These are phyloP conservation scores for Blakeslea trispora DNA, from an alignment of 371 early-diverging fungal genomes.

Conservation along the genomic window DNA sequence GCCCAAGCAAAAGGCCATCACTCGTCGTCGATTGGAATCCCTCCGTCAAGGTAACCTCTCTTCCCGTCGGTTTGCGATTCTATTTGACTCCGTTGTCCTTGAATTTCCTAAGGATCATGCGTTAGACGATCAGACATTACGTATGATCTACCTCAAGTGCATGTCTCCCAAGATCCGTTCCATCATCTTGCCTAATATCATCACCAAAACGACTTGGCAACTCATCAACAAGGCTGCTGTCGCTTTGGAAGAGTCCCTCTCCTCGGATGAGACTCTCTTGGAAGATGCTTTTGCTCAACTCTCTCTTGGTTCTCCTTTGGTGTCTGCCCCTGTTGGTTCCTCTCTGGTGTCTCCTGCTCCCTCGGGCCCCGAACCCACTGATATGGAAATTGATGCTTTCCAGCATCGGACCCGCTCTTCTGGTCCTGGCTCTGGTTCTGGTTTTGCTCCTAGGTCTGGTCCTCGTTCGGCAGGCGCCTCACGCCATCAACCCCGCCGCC, in stretches of 20 bases:
- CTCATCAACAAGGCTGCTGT: not conserved
- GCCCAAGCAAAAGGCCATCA: not conserved
- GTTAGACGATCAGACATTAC: not conserved
- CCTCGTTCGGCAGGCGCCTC: too few relatives aligned
- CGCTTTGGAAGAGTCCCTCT: conserved; percentile 3
- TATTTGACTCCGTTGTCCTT: conserved; percentile 2
- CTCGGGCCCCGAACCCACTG: too few relatives aligned
- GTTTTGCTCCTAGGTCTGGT: too few relatives aligned
- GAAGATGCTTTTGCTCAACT: too few relatives aligned
- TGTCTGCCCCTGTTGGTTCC: too few relatives aligned
- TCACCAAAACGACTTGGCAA: not conserved
- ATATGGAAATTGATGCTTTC: too few relatives aligned
- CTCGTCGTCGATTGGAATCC: conserved; percentile 10
- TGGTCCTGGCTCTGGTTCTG: not conserved
- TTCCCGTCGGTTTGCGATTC: conserved; percentile 6
- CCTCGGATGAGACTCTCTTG: not conserved
- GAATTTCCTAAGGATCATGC: conserved; percentile 3
- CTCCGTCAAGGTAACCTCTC: conserved; percentile 5
- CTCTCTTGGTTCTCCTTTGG: too few relatives aligned
- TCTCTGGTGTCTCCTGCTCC: too few relatives aligned
- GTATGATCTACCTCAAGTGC: conserved; percentile 3
- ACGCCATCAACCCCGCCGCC: too few relatives aligned
- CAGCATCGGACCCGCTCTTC: not conserved
- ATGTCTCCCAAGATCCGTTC: conserved; percentile 5
- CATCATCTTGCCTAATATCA: conserved; percentile 2